Conservation (phyloP, 768 basidiomycete genomes). For the Lentinula boryana region DNA sequence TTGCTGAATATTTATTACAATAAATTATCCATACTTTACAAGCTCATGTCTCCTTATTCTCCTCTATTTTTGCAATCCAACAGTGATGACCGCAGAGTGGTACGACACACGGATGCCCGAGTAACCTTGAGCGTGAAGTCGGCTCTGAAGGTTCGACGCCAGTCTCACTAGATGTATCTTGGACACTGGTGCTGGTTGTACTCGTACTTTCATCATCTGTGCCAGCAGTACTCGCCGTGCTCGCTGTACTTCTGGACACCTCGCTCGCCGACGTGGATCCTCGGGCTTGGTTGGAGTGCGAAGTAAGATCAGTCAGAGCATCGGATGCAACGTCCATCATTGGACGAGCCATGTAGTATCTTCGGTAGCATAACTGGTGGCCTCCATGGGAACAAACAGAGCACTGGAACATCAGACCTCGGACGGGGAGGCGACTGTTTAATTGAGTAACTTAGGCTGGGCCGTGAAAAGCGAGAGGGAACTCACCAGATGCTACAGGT, state of each 20-base stretch:
- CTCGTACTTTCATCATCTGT: conserved; percentile 18
- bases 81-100: conserved; percentile 80
- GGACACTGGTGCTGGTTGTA: conserved; percentile 8
- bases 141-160: conserved; percentile 15
- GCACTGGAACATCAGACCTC: conserved; percentile 65
- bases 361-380: conserved; percentile 71
- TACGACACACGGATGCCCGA: conserved; percentile 62
- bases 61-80: conserved; percentile 31
- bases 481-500: conserved; percentile 71
- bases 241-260: conserved; percentile 14
- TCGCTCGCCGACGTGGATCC: conserved; percentile 3
- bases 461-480: not conserved
- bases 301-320: conserved; percentile 12
- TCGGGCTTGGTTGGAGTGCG: conserved; percentile 7
- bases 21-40: not conserved
- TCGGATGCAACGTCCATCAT: conserved; percentile 39
- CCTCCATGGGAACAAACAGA: conserved; percentile 76
- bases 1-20: too few species aligned
- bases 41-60: not conserved
- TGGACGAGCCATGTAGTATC: conserved; percentile 57
- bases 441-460: conserved; percentile 6
- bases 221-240: conserved; percentile 3
- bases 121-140: conserved; percentile 17
- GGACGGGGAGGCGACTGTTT: conserved; percentile 70
- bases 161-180: conserved; percentile 12